These are phyloP conservation scores for Patellifolia procumbens DNA, from an alignment of 179 eudicot species.

Conservation along the genomic window DNA sequence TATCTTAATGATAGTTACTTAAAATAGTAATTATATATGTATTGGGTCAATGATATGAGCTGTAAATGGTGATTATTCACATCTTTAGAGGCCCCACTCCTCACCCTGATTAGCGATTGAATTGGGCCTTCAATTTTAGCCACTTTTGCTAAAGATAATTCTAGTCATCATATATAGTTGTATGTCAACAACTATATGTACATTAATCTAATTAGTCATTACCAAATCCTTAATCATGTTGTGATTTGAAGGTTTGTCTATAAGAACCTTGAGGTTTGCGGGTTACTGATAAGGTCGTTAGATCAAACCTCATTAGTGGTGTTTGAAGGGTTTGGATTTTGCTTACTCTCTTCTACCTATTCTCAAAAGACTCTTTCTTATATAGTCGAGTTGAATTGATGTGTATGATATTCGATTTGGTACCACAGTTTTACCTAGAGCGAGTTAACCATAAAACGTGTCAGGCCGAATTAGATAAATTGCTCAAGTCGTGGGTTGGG, in stretches of 20 bases:
- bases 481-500: too few species aligned
- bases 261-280: too few species aligned
- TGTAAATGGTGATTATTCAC: conserved; percentile 17
- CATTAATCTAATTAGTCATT: background rate
- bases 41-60: conserved; percentile 10
- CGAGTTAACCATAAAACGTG: too few species aligned
- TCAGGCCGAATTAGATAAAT: too few species aligned
- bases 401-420: too few species aligned
- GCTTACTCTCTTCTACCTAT: too few species aligned
- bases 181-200: background rate
- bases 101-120: conserved; percentile 17
- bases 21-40: background rate
- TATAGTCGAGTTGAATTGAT: too few species aligned
- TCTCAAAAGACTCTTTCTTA: too few species aligned
- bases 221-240: background rate
- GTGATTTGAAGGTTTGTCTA: background rate
- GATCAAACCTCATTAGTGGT: too few species aligned
- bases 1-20: background rate
- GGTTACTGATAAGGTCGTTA: too few species aligned
- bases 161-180: background rate
- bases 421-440: too few species aligned
- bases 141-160: conserved; percentile 15
- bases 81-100: background rate
- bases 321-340: too few species aligned
- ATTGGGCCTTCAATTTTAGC: conserved; percentile 1